phyloP scores from a whole-genome alignment of 2,329 filamentous ascomycete species.

The Colletotrichum sp. region DNA sequence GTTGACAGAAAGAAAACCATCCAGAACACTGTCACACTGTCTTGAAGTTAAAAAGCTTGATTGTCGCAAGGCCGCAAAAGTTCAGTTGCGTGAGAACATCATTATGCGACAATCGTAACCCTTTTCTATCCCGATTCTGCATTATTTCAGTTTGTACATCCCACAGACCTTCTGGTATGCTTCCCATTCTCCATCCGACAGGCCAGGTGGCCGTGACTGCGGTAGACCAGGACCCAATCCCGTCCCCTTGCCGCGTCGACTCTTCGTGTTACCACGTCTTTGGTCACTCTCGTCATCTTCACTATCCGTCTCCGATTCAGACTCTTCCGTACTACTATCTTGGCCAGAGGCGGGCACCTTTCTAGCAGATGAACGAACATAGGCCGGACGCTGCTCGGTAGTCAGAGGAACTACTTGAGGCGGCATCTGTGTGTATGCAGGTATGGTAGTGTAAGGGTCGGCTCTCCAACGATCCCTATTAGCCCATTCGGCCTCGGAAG shows the following conservation, averaged over 20 bases:
- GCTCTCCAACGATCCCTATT: background rate
- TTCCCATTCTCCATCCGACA: background rate
- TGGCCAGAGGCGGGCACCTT: background rate
- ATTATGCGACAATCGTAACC: fast-evolving
- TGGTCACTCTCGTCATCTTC: background rate
- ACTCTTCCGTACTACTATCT: background rate
- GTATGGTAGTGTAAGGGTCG: background rate
- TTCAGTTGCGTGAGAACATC: background rate
- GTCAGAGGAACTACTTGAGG: background rate
- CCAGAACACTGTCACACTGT: background rate
- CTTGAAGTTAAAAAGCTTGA: too few relatives aligned
- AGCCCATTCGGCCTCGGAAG: background rate
- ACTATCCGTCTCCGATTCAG: background rate
- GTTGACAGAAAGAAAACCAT: fast-evolving
- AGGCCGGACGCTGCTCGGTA: background rate
- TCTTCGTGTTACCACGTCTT: background rate
- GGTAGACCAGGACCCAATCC: fast-evolving
- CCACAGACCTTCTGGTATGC: background rate
- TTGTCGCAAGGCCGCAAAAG: background rate
- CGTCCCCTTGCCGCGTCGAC: fast-evolving
- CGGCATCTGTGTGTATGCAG: background rate
- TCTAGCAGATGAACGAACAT: background rate
- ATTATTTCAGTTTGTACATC: background rate
- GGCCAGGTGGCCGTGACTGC: background rate
- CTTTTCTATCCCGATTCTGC: fast-evolving